These are phyloP conservation scores for Phalaenopsis hybrid DNA, from an alignment of 116 monocot species.

Conservation along the genomic window DNA sequence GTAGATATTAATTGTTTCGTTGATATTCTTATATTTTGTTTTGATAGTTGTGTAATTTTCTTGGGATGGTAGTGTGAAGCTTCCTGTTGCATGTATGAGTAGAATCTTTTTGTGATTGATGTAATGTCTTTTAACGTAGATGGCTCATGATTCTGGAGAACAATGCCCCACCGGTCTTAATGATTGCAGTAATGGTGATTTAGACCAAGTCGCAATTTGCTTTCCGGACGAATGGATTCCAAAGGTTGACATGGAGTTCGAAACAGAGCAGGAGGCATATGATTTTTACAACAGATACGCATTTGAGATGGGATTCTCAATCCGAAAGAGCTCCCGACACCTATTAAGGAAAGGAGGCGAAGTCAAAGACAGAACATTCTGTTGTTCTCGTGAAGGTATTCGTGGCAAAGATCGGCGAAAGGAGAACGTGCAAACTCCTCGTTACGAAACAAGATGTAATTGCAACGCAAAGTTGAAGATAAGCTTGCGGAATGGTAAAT, in stretches of 20 bases:
- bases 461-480: conserved; percentile 17
- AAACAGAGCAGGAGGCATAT: conserved; percentile 13
- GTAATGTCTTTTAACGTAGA: not conserved
- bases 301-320: conserved; percentile 10
- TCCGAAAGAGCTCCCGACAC: conserved; percentile 3
- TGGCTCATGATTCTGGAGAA: conserved; percentile 5
- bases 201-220: conserved; percentile 9
- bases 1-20: not conserved
- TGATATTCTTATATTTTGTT: not conserved
- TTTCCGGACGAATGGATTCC: conserved; percentile 19
- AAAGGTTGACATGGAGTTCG: conserved; percentile 16
- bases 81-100: not conserved
- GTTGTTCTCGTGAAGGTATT: conserved; percentile 22
- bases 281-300: conserved; percentile 13
- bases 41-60: not conserved
- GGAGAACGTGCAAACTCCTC: conserved; percentile 4
- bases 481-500: conserved; percentile 8
- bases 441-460: conserved; percentile 17
- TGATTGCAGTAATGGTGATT: conserved; percentile 12
- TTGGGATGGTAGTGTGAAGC: not conserved
- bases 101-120: too few relatives aligned
- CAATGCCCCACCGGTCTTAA: not conserved
- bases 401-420: conserved; percentile 13
- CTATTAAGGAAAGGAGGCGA: not conserved
- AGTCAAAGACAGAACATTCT: not conserved